These are phyloP conservation scores for Apiospora malaysiana DNA, from an alignment of 2,329 filamentous ascomycete genomes.

Conservation along the genomic window DNA sequence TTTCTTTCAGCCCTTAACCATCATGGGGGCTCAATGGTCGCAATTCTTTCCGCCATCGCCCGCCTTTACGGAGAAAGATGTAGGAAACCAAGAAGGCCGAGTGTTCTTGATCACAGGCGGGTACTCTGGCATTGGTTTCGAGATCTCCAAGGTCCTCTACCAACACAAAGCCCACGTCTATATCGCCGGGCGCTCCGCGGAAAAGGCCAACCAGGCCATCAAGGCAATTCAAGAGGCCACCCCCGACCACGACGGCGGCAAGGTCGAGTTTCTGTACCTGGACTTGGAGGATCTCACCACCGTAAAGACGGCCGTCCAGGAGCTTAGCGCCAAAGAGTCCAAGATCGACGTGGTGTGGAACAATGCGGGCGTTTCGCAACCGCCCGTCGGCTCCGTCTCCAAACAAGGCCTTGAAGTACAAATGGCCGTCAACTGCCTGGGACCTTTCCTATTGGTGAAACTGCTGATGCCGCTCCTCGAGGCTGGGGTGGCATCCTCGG, in stretches of 20 bases:
- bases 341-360: constrained; percentile 48
- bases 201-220: constrained; percentile 47
- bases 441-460: constrained; percentile 37
- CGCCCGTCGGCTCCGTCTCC: constrained; percentile 26
- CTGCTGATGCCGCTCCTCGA: constrained; percentile 34
- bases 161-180: constrained; percentile 50
- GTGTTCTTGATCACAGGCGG: constrained; percentile 30
- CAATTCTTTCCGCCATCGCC: constrained; percentile 29
- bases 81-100: constrained; percentile 27
- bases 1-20: too few relatives aligned
- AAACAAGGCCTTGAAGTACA: constrained; percentile 40
- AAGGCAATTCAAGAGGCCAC: constrained; percentile 40
- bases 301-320: constrained; percentile 43
- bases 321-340: constrained; percentile 42
- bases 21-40: constrained; percentile 30
- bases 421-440: constrained; percentile 38
- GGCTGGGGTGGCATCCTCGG: constrained; percentile 33
- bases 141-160: constrained; percentile 47
- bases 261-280: constrained; percentile 43
- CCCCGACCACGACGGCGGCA: constrained; percentile 36
- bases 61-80: constrained; percentile 28
- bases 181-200: constrained; percentile 47
- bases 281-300: constrained; percentile 46
- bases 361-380: constrained; percentile 46
- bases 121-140: constrained; percentile 45